Base-by-base conservation (phyloP, 495 filamentous ascomycete species). In the Astrocystis sublimbata region DNA sequence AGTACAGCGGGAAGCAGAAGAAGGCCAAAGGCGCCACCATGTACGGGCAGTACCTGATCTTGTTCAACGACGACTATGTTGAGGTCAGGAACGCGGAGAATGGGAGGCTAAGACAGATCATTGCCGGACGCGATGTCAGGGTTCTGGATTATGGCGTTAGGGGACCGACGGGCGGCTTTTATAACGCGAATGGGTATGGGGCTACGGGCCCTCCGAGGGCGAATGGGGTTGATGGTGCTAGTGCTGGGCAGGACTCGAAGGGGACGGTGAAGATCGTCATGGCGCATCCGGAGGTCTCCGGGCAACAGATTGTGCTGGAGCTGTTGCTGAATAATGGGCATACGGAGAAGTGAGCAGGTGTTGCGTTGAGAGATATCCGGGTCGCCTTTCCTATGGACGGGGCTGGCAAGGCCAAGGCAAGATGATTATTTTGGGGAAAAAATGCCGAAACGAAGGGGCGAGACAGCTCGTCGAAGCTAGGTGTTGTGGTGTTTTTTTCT, bases 41-140 rank as follows among this genome's bases (percentile, higher is more conserved):
- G 71, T 91, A 92, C 61, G 91, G 89, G 15, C 83, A 92, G 26
- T 91, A 93, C 45, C 82, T 96, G 5, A 75, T 96, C 49, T 83
- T 94, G 30, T 93, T 96, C 66, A 92, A 96, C 73, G 81, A 83
- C 9, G 89, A 92, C 67, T 99, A 97, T 65, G 91, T 98, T 58
- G 94, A 99, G 73, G 90, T 99, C 12, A 84, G 94, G 55, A 98
- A 99, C 68, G 94, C 96, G 28, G 91, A 96, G 80, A 97, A 98
- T 71, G 94, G 94, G 1, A 83, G 94, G 17, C 71, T 98, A 60
- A 85, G 92, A 66, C 94, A 99, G 79, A 92, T 99, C 59, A 96
- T 99, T 65, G 87, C 91, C 2, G 94, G 94, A 1, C 83, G 89
- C 52, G 92, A 96, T 65, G 90, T 97, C 24, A 84, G 88, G 63